A percentile compares a stretch with the other conserved stretches of the same genome.
These are phyloP conservation scores for Penicillium angulare DNA, from an alignment of 495 filamentous ascomycete genomes.

Conservation along the genomic window DNA sequence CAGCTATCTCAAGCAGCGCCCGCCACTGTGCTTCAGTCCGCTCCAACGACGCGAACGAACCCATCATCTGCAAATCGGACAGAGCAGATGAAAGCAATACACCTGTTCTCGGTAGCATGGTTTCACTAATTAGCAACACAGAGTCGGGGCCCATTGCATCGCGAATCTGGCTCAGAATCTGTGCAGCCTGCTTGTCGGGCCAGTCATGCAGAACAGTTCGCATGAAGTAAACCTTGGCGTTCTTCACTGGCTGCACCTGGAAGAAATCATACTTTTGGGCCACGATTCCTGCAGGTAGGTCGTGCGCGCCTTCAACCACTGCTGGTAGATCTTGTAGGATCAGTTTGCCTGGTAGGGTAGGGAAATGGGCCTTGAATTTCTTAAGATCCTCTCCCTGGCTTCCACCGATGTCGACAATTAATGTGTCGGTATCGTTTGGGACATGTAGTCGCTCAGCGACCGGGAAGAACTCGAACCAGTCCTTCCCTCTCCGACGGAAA, in stretches of 20 bases:
- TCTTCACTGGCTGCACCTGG: slow-evolving; percentile 42
- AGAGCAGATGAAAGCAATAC: slow-evolving; percentile 8
- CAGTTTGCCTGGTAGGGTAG: slow-evolving; percentile 42
- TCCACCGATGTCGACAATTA: slow-evolving; percentile 56
- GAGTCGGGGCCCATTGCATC: slow-evolving; percentile 42
- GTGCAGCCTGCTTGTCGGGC: slow-evolving; percentile 40
- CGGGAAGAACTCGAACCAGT: slow-evolving; percentile 24
- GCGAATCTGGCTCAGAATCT: slow-evolving; percentile 38
- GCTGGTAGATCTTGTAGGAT: slow-evolving; percentile 53
- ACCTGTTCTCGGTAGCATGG: slow-evolving; percentile 12
- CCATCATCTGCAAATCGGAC: slow-evolving; percentile 45
- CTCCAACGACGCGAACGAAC: slow-evolving; percentile 28
- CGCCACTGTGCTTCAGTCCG: slow-evolving; percentile 26
- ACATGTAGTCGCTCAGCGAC: slow-evolving; percentile 1
- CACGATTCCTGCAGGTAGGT: slow-evolving; percentile 25
- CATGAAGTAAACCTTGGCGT: slow-evolving; percentile 30
- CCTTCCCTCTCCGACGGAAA: slow-evolving; percentile 12
- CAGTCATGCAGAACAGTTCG: slow-evolving; percentile 49
- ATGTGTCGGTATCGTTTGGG: neutral
- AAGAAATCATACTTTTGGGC: slow-evolving; percentile 48
- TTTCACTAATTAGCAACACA: slow-evolving; percentile 46
- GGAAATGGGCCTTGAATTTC: slow-evolving; percentile 45
- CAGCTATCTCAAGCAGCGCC: slow-evolving; percentile 37
- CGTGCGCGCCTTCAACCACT: slow-evolving; percentile 33
- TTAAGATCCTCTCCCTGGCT: slow-evolving; percentile 52